A percentile compares a stretch with the other conserved stretches of the same genome.
phyloP scores from a whole-genome alignment of 805 yeast species.

The Sungouiozyma intestinalis region DNA sequence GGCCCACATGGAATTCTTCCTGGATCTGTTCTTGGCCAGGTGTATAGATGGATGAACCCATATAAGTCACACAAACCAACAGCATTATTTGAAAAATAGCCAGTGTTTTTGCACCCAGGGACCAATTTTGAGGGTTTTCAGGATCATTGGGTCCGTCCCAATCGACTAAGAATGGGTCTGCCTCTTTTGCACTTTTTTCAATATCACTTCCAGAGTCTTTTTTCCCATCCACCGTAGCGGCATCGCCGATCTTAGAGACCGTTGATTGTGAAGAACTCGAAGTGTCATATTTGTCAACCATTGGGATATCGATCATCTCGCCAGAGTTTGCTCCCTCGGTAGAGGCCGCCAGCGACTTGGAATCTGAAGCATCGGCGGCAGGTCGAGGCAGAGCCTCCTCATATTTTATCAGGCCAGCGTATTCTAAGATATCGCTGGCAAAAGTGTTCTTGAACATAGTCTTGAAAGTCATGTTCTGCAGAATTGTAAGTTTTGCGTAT shows the following conservation, averaged over 20 bases:
- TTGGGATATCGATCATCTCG: no score
- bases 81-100: constrained; percentile 34
- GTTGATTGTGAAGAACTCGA: constrained; percentile 21
- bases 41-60: constrained; percentile 46
- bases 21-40: constrained; percentile 39
- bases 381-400: no score
- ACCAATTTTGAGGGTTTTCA: constrained; percentile 51
- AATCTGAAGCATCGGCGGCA: no score
- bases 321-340: no score
- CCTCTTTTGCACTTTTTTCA: neutral
- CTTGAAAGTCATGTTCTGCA: no score
- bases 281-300: no score
- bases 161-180: constrained; percentile 23
- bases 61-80: constrained; percentile 42
- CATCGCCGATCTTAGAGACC: neutral
- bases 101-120: constrained; percentile 30
- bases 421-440: no score
- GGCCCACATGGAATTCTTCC: constrained; percentile 36
- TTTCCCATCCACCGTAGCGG: neutral
- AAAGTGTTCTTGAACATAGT: no score
- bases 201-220: neutral
- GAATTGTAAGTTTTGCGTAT: no score
- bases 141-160: constrained; percentile 35
- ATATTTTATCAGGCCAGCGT: no score
- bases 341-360: no score